A percentile compares a stretch with the other conserved stretches of the same genome.
These are phyloP conservation scores for Gracilaria gracilis DNA, from an alignment of 23 red algal genomes.

Conservation along the genomic window DNA sequence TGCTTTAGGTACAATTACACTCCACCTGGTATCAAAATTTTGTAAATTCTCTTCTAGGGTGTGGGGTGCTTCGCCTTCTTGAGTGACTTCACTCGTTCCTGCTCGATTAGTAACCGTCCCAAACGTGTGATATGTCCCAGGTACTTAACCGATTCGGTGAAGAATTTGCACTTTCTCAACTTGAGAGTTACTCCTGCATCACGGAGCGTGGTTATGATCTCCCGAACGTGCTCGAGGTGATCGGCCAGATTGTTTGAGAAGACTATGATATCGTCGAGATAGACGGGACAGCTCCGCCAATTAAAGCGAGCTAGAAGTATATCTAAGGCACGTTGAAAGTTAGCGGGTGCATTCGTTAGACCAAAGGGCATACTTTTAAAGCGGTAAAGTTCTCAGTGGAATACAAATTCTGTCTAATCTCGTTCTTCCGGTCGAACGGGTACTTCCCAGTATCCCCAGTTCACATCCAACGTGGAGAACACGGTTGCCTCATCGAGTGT, in stretches of 20 bases:
- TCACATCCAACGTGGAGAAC: slow-evolving; percentile 50
- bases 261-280: slow-evolving; percentile 34
- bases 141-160: background rate
- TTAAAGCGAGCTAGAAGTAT: background rate
- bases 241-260: slow-evolving; percentile 11
- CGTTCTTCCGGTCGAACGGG: background rate
- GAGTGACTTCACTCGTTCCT: background rate
- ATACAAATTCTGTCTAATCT: slow-evolving; percentile 14
- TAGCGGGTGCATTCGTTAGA: too few species aligned
- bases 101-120: background rate
- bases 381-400: background rate
- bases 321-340: too few species aligned
- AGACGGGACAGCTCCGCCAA: slow-evolving; percentile 13
- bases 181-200: slow-evolving; percentile 44
- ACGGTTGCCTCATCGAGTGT: slow-evolving; percentile 21
- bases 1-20: too few species aligned
- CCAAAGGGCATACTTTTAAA: background rate
- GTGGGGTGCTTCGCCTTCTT: slow-evolving; percentile 22
- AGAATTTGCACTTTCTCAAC: slow-evolving; percentile 33
- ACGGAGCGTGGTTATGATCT: background rate
- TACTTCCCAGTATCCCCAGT: slow-evolving; percentile 19
- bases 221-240: slow-evolving; percentile 36
- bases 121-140: slow-evolving; percentile 47
- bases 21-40: too few species aligned
- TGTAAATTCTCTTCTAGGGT: too few species aligned